Evolutionary conservation across 2,329 filamentous ascomycete species (phyloP).

Genomic region (Dryadomyces quercivorus): DNA sequence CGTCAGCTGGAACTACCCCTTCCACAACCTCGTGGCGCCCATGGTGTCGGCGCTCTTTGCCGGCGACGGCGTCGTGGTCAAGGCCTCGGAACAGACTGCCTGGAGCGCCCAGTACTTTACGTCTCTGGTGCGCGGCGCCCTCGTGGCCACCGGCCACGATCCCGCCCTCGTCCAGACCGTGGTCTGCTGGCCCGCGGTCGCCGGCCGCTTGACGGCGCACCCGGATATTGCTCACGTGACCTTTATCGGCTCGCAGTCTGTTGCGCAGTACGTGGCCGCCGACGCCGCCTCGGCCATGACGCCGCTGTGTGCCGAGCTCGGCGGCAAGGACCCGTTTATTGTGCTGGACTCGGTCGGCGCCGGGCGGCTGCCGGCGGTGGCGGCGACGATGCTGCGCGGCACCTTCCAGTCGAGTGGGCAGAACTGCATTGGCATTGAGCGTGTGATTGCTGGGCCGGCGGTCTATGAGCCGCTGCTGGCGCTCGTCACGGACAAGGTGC

Average conservation of each 20-base stretch:
- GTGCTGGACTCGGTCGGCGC: constrained; percentile 63
- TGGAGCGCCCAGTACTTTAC: constrained; percentile 84
- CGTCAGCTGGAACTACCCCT: constrained; percentile 95
- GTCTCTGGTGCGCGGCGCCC: constrained; percentile 63
- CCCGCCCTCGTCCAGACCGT: constrained; percentile 72
- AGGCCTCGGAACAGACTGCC: constrained; percentile 88
- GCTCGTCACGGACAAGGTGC: constrained; percentile 61
- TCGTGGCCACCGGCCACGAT: constrained; percentile 72
- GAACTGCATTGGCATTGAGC: constrained; percentile 96
- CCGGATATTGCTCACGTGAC: constrained; percentile 77
- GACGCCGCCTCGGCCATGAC: constrained; percentile 80
- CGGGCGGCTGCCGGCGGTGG: constrained; percentile 55
- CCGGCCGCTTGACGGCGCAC: constrained; percentile 73
- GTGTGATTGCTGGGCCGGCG: constrained; percentile 68
- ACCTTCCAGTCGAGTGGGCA: constrained; percentile 93
- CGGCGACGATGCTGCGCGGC: constrained; percentile 76
- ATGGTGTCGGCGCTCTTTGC: constrained; percentile 84
- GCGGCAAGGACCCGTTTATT: constrained; percentile 88
- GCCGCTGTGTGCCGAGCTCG: constrained; percentile 80
- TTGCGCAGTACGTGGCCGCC: constrained; percentile 78
- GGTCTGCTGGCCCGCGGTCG: constrained; percentile 77
- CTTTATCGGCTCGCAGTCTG: constrained; percentile 82
- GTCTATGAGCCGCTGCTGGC: constrained; percentile 63
- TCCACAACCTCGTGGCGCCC: constrained; percentile 89
- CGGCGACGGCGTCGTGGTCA: constrained; percentile 85